Evolutionary conservation across 2,329 filamentous ascomycete genomes (phyloP).

Genomic region (Colletotrichum navitas): DNA sequence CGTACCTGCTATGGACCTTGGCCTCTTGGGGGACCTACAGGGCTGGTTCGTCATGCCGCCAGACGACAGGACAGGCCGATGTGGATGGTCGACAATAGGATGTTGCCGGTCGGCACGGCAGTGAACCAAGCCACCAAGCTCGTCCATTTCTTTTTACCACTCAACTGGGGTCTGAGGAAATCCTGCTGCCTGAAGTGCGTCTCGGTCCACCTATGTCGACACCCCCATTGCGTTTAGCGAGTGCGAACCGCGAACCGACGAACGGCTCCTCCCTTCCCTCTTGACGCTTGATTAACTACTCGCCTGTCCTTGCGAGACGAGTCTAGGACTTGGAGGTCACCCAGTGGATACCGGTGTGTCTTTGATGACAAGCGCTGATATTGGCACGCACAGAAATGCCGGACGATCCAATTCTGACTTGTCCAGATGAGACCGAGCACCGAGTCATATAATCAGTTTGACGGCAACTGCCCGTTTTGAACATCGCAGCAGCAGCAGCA

Average conservation of each 20-base stretch:
- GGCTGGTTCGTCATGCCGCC: slow-evolving; percentile 7
- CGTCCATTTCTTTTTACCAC: background rate
- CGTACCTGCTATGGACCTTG: slow-evolving; percentile 5
- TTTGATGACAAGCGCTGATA: background rate
- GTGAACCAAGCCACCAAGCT: slow-evolving; percentile 32
- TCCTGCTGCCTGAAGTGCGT: slow-evolving; percentile 36
- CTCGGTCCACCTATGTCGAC: slow-evolving; percentile 3
- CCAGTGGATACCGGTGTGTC: slow-evolving; percentile 3
- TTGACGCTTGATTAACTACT: background rate
- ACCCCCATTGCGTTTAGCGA: background rate
- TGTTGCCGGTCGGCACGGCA: slow-evolving; percentile 33
- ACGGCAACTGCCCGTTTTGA: too few species aligned
- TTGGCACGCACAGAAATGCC: background rate
- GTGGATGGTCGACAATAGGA: background rate
- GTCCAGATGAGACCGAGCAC: background rate
- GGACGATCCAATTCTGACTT: background rate
- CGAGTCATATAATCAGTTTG: background rate
- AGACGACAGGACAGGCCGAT: background rate
- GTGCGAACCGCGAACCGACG: slow-evolving; percentile 9
- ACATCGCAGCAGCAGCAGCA: too few species aligned
- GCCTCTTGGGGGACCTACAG: background rate
- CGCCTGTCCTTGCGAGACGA: background rate
- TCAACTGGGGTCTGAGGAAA: slow-evolving; percentile 20
- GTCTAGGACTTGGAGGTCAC: background rate
- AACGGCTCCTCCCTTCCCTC: slow-evolving; percentile 4